Base-by-base conservation (phyloP, 345 rosid genomes). In the Dipteronia dyeriana region DNA sequence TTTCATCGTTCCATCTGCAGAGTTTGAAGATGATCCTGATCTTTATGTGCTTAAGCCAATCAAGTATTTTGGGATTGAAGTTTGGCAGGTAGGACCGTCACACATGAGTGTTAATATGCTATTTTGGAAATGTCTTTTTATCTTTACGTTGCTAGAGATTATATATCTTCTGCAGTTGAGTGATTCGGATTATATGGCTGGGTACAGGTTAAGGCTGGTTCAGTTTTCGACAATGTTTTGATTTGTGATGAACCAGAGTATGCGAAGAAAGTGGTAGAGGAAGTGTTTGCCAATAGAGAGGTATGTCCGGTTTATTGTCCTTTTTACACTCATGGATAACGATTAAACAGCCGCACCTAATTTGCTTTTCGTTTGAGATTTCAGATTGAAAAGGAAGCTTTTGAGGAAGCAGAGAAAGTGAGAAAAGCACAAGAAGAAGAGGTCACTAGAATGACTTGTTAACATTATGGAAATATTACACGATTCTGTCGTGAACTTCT, bases 1-100 rank as follows among this genome's bases (percentile, higher is more conserved):
- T 54, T 38, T 49, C 29, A 49, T 9, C 74, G n/a, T 69, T 34
- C 22, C 25, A 19, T 60, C 5, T 39, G 29, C 79, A 86, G 89
- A 86, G 81, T 86, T 86, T 76, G 89, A 86, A 86, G 89, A 86
- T 74, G 89, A 86, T 47, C 89, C 89, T 3, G 89, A 86, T 72
- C 84, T 86, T 74, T 86, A 86, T 20, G 89, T 86, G 80, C 78
- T 86, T 25, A 86, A 86, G 77, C 86, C 89, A 51, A 78, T 84
- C 16, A 86, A 84, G 70, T 86, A 86, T 41, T 87, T 86, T 4
- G 89, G 89, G 12, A 82, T 86, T 54, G 89, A 86, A 84, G 87
- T 86, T 76, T 86, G 89, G 89, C 89, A 86, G 89, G 89, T 86
- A 74, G 25, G 41, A 66, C 23, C 0, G 0, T 74, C 38, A 26